Evolutionary conservation across 192 early-diverging fungal species (phyloP), one percentile per base, ranked within the genome.

Genomic region (Gamsiella multidivaricata): DNA sequence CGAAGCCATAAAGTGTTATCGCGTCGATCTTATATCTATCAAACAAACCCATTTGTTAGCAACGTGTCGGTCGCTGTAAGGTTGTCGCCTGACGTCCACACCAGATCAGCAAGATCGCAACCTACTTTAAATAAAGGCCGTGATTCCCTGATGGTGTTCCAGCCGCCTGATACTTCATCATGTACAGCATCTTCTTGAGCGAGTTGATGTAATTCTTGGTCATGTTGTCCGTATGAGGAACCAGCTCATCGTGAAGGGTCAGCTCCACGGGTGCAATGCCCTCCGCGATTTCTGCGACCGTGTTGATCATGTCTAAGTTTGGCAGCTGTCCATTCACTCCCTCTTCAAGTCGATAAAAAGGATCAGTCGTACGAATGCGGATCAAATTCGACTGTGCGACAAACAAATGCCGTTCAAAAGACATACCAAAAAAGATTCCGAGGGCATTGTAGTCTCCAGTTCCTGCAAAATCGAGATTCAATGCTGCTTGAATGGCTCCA

Each of bases 291-390:
- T 80, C 63, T 20, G 87, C 84, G 18, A 94, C 84, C 1, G 91
- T 92, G 39, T 94, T 94, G 61, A 96, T 85, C 58, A 95, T 84
- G 78, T 98, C 97, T 32, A 96, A 87, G 74, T 98, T 98, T 17
- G 94, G 90, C 42, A 95, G 86, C 75, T 95, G 94, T 5, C 97
- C 97, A 74, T 94, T 94, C 18, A 95, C 87, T 7, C 97, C 95
- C 85, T 89, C 90, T 89, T n/a, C n/a, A n/a, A n/a, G n/a, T n/a
- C n/a, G n/a, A n/a, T n/a, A n/a, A n/a, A n/a, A n/a, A n/a, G n/a
- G n/a, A 61, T 42, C 18, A 53, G 23, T 18, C 29, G 39, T 51
- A 14, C 4, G 17, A 45, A 32, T 29, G 36, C 33, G 25, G 22
- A 32, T 17, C 49, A 43, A 55, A 43, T 7, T 23, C 18, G 28